Evolutionary conservation across 192 early-diverging fungal species (phyloP), one percentile per base, ranked within the genome.

Genomic region (Physocladia obscura): DNA sequence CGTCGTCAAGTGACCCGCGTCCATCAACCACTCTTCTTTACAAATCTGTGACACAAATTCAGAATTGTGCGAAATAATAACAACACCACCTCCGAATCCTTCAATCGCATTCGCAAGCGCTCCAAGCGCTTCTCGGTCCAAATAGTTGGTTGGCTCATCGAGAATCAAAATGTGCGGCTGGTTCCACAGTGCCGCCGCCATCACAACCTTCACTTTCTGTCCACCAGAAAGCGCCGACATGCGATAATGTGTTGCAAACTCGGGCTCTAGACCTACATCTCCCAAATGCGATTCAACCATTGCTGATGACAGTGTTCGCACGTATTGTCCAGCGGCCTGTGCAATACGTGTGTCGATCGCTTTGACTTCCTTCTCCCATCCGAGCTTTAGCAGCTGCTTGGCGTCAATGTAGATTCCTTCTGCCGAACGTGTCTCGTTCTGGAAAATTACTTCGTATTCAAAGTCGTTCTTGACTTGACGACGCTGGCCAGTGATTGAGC

Each of bases 171-270:
- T 91, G 70, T 93, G 92, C 49, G 89, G 89, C 79, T 90, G 85
- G 74, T 88, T 86, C 91, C 92, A 92, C 90, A 93, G 91, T 36
- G 89, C 88, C 27, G 88, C 90, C 48, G 81, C 90, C 70, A 93
- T 87, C 29, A 93, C 92, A 40, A 92, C 90, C 82, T 93, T 93
- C 62, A 93, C 91, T 71, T 91, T 93, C 78, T 91, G 92, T 57
- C 91, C 91, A 38, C 89, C 91, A 48, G 89, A 90, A n/a, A 93
- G 81, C 52, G 86, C 85, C 63, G 82, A 79, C 57, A 93, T 91
- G 71, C 87, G 83, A 70, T 84, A 84, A 77, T 91, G 89, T 54
- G 89, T 85, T 35, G 86, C 88, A 77, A 93, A 91, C 69, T 93
- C 88, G 30, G 89, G 76, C 59, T 87, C 84, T 62, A 93, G 79